phyloP scores from a whole-genome alignment of 2,329 filamentous ascomycete species.

The Aspergillus sp. region DNA sequence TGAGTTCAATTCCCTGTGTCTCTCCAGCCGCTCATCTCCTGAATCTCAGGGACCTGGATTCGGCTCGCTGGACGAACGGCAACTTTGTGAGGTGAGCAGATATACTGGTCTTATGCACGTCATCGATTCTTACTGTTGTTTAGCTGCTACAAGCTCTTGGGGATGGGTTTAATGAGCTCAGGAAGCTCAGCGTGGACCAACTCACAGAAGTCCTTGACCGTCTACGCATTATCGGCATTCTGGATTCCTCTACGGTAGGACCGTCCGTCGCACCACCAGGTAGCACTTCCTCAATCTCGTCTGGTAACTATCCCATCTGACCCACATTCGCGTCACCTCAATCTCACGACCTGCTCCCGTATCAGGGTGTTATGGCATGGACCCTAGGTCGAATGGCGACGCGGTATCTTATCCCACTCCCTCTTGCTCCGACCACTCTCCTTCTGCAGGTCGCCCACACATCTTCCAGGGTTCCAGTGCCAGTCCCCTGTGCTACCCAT shows the following conservation, averaged over 20 bases:
- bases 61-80: too few relatives aligned
- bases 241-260: neutral
- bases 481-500: too few relatives aligned
- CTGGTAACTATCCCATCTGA: neutral
- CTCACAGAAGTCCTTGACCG: neutral
- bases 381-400: neutral
- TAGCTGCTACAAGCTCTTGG: neutral
- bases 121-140: neutral
- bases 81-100: too few relatives aligned
- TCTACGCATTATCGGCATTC: neutral
- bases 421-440: neutral
- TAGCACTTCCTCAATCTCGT: neutral
- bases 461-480: too few relatives aligned
- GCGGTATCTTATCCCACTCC: neutral
- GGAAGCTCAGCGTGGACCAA: neutral
- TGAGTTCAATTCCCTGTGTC: too few relatives aligned
- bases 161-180: neutral
- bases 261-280: neutral
- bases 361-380: neutral
- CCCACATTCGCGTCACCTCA: neutral
- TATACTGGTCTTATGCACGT: neutral
- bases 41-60: too few relatives aligned
- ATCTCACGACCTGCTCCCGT: neutral
- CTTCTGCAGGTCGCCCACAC: too few relatives aligned
- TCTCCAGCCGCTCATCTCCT: too few relatives aligned